Base-by-base conservation (phyloP, 495 filamentous ascomycete species). In the Cudoniella acicularis region DNA sequence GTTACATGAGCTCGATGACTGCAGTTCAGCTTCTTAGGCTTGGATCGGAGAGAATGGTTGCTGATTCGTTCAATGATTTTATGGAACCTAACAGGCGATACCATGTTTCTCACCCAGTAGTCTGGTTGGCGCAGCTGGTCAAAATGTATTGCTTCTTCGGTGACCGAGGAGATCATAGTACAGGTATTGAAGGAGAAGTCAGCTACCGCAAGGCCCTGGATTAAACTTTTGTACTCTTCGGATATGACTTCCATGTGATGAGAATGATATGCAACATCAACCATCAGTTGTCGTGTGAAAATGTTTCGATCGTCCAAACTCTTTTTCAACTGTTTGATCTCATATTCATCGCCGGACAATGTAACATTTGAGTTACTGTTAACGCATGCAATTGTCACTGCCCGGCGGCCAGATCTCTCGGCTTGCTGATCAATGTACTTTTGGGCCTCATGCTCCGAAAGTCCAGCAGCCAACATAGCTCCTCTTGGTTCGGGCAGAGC, bases 201-300 rank as follows among this genome's bases (percentile, higher is more conserved):
- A 20, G 10, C 13, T 23, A 26, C 11, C 9, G 42, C n/a, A 1
- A 56, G n/a, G 21, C 2, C 2, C 16, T 20, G 36, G 10, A 60
- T 30, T 1, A 50, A 24, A 10, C 27, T 17, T 8, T 48, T 24
- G 60, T 77, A 77, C 21, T 67, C 73, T 46, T 73, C 67, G 40
- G 71, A 69, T n/a, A 77, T 68, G 36, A 72, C 58, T 46, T 73
- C 63, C 77, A 87, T 87, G 6, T 4, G 13, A 6, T 4, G 58
- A 0, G 84, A 87, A 62, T 89, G 86, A 59, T 84, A 88, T 1
- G 84, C 85, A 18, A 76, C 71, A 22, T 79, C 73, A 16, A 87
- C 82, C 17, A 70, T 66, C 0, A 88, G 75, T 6, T 73, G 70
- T 41, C 82, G 74, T 30, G 69, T 73, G 62, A 86, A 86, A 10